Base-by-base conservation (phyloP, 2,329 filamentous ascomycete genomes). In the Alternaria consortialis region DNA sequence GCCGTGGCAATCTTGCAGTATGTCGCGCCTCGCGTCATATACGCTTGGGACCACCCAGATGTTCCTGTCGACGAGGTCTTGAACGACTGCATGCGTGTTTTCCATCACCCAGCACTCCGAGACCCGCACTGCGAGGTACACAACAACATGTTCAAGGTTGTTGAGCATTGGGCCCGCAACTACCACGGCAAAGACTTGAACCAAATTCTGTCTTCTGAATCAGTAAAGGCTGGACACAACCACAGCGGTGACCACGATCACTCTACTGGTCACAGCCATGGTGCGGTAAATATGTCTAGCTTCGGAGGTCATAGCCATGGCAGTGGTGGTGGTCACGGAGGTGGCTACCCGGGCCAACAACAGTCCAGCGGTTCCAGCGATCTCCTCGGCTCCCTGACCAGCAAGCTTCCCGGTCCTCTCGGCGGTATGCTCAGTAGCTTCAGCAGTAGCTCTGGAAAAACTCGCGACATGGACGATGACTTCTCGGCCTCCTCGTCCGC, bases 21-120 rank as follows among this genome's bases (percentile, higher is more conserved):
- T 71, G 88, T 91, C 32, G 92, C 93, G 1, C 94, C 94, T 2
- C 91, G 94, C 34, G 82, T 98, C 48, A 84, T 99, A 20, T 97
- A 94, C 74, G 94, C 94, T 4, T 98, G 94, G 93, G 92, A 98
- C 66, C 91, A 98, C 75, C 87, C 91, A 3, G 88, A 90, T 43
- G 89, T 97, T 0, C 88, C 92, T 0, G 90, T 95, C 4, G 87
- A 96, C 37, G 91, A 96, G 78, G 90, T 98, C 0, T 84, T 94
- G 64, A 84, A 92, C 64, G 94, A 98, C 68, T 88, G 96, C 40
- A 82, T 93, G 47, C 87, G 87, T 25, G 89, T 92, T 11, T 97
- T 98, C 82, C 95, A 99, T 77, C 95, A 99, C 75, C 95, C 95
- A 1, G 91, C 91, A 7, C 83, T 93, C 31, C 90, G 94, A 25